phyloP scores from a whole-genome alignment of 2,329 filamentous ascomycete species.

The Tolypocladium guangdongense region DNA sequence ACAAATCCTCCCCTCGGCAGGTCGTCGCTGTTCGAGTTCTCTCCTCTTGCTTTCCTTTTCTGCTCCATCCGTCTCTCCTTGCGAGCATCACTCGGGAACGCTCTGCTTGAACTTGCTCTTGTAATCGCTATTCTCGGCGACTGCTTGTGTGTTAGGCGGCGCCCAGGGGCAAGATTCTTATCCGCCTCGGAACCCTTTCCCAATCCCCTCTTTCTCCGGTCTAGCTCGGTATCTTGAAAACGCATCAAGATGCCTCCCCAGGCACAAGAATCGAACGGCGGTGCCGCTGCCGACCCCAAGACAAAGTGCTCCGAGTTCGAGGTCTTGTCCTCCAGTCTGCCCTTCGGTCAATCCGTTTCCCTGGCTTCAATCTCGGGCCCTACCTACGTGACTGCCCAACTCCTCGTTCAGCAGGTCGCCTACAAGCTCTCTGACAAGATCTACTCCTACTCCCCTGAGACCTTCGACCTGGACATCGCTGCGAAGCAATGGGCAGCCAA shows the following conservation, averaged over 20 bases:
- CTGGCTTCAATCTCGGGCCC: slow-evolving; percentile 64
- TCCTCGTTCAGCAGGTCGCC: slow-evolving; percentile 89
- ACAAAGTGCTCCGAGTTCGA: slow-evolving; percentile 20
- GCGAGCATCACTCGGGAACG: not conserved
- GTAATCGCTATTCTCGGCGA: not conserved
- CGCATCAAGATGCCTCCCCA: slow-evolving; percentile 20
- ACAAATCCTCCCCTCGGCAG: slow-evolving; percentile 10
- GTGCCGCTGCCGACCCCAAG: slow-evolving; percentile 14
- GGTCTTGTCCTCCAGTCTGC: slow-evolving; percentile 40
- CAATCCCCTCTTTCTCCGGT: not conserved
- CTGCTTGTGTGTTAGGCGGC: not conserved
- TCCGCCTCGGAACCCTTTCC: not conserved
- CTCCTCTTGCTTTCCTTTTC: slow-evolving; percentile 5
- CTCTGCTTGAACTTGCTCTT: slow-evolving; percentile 1
- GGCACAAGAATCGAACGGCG: slow-evolving; percentile 25
- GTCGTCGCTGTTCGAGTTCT: not conserved
- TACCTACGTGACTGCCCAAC: slow-evolving; percentile 86
- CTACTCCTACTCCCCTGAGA: slow-evolving; percentile 91
- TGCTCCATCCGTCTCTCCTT: not conserved
- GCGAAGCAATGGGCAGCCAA: slow-evolving; percentile 64
- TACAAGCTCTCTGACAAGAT: slow-evolving; percentile 94
- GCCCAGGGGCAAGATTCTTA: not conserved
- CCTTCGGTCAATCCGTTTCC: slow-evolving; percentile 44
- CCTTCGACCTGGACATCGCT: slow-evolving; percentile 81
- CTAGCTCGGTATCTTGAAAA: not conserved